phyloP scores from a whole-genome alignment of 768 basidiomycete species.

The Candolleomyces efflorescens region DNA sequence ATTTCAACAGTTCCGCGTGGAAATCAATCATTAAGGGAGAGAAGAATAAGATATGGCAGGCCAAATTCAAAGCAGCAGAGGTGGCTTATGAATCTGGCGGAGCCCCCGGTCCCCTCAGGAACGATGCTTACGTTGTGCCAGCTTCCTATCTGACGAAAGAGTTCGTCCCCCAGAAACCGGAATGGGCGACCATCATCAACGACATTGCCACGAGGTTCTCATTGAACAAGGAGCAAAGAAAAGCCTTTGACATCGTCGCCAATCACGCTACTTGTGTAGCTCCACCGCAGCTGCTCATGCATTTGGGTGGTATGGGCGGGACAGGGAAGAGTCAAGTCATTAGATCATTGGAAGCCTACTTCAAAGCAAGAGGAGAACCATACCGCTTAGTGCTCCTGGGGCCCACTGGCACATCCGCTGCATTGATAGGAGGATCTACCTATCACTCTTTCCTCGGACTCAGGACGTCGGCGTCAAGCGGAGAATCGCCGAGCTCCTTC shows the following conservation, averaged over 20 bases:
- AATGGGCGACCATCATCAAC: background rate
- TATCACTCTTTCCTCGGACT: slow-evolving; percentile 3
- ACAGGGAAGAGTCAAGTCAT: background rate
- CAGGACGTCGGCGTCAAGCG: too few species aligned
- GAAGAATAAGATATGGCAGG: too few species aligned
- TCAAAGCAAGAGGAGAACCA: background rate
- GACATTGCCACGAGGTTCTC: background rate
- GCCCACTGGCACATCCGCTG: slow-evolving; percentile 2
- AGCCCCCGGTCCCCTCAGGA: too few species aligned
- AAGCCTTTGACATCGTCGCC: background rate
- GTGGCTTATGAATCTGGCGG: too few species aligned
- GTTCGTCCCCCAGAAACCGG: background rate
- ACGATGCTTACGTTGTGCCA: background rate
- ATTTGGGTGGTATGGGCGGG: background rate
- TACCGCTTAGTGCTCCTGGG: background rate
- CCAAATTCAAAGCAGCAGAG: too few species aligned
- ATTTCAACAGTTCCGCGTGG: too few species aligned
- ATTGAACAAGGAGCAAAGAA: background rate
- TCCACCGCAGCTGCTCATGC: background rate
- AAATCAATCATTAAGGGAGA: too few species aligned
- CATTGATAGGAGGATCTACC: background rate
- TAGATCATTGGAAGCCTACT: background rate
- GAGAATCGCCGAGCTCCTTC: too few species aligned
- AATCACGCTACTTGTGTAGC: background rate
- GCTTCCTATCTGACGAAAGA: background rate